Percentiles rank a stretch among this genome's conserved stretches.
These are phyloP conservation scores for Globisporangium spinosum DNA, from an alignment of 352 stramenopile genomes.

Conservation along the genomic window DNA sequence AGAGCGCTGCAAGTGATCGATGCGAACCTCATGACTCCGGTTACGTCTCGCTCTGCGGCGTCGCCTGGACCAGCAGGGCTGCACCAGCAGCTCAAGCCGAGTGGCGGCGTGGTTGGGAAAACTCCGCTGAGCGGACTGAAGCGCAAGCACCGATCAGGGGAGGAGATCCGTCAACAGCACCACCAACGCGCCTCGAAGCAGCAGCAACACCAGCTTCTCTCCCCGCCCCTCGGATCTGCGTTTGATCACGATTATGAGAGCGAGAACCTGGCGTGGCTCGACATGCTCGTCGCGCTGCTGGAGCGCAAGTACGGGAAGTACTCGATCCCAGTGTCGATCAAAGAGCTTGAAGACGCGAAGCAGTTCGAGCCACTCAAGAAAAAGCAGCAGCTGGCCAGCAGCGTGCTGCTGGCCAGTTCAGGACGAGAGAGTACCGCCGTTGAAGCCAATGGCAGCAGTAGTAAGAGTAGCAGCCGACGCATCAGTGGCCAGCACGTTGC, in stretches of 20 bases:
- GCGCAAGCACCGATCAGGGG: constrained; percentile 12
- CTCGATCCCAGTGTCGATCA: constrained; percentile 34
- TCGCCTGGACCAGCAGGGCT: neutral
- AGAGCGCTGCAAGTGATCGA: constrained; percentile 16
- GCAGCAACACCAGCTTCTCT: neutral
- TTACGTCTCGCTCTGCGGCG: neutral
- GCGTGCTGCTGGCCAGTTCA: neutral
- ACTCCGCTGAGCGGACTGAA: constrained; percentile 13
- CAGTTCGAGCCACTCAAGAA: constrained; percentile 27
- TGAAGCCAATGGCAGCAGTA: constrained; percentile 3
- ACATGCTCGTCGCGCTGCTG: constrained; percentile 76
- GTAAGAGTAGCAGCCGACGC: neutral
- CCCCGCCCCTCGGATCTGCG: neutral
- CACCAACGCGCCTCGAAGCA: neutral
- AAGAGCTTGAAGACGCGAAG: constrained; percentile 38
- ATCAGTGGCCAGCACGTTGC: constrained; percentile 4
- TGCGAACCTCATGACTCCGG: constrained; percentile 4
- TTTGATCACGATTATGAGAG: constrained; percentile 23
- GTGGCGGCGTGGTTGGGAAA: neutral
- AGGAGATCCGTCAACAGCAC: neutral
- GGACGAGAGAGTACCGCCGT: neutral
- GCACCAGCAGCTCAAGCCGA: neutral
- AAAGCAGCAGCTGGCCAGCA: constrained; percentile 21
- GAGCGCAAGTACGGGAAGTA: constrained; percentile 54
- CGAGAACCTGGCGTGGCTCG: constrained; percentile 80